These are phyloP conservation scores for Lactifluus hygrophoroides DNA, from an alignment of 768 basidiomycete species.

Conservation along the genomic window DNA sequence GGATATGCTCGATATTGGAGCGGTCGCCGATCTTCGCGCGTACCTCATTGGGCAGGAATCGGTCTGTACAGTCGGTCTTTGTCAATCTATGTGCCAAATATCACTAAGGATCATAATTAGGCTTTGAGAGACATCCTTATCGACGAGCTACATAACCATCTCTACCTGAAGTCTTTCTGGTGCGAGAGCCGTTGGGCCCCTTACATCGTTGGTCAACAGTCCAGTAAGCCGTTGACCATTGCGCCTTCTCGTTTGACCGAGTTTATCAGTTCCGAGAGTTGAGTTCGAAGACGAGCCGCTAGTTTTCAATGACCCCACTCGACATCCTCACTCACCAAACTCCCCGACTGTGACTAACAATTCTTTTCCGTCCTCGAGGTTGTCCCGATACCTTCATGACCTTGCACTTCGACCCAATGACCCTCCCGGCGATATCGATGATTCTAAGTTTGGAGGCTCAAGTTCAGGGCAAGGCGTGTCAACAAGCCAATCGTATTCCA, in stretches of 20 bases:
- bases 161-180: constrained; percentile 97
- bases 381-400: constrained; percentile 55
- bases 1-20: constrained; percentile 95
- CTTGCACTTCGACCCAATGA: constrained; percentile 71
- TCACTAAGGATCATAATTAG: constrained; percentile 33
- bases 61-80: constrained; percentile 37
- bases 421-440: constrained; percentile 57
- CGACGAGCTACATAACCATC: constrained; percentile 91
- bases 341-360: constrained; percentile 36
- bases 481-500: constrained; percentile 17
- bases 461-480: constrained; percentile 18
- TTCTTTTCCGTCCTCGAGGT: constrained; percentile 37
- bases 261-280: constrained; percentile 48
- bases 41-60: constrained; percentile 84
- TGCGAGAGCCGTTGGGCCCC: constrained; percentile 88
- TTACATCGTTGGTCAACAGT: constrained; percentile 71
- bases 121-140: constrained; percentile 86
- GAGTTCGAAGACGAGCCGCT: constrained; percentile 49
- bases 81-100: background rate
- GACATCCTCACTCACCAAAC: constrained; percentile 26
- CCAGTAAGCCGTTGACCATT: constrained; percentile 43
- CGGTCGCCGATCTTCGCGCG: constrained; percentile 75
- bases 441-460: constrained; percentile 27
- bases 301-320: constrained; percentile 22
- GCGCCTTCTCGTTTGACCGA: constrained; percentile 7